These are phyloP conservation scores for Artemisia princeps DNA, from an alignment of 140 eudicot species.

Conservation along the genomic window DNA sequence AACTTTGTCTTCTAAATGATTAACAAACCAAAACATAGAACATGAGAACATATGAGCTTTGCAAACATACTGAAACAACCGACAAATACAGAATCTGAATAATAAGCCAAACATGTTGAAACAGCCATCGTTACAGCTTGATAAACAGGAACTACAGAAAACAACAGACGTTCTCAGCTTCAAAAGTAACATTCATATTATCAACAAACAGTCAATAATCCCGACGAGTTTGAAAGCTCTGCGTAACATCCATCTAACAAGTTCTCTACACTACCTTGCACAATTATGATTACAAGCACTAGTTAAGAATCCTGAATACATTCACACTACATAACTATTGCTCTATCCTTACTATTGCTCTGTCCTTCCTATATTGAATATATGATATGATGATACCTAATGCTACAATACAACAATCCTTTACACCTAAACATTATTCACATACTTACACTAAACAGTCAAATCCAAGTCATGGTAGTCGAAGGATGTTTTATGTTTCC, in stretches of 20 bases:
- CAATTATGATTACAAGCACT: slow-evolving; percentile 21
- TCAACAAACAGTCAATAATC: not conserved
- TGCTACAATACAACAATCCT: slow-evolving; percentile 23
- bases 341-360: slow-evolving; percentile 16
- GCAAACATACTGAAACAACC: no score
- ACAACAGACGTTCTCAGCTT: not conserved
- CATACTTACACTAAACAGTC: no score
- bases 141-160: not conserved
- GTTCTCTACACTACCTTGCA: slow-evolving; percentile 19
- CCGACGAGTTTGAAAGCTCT: slow-evolving; percentile 9
- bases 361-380: slow-evolving; percentile 19
- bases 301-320: slow-evolving; percentile 27
- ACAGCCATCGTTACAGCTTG: no score
- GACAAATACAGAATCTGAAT: no score
- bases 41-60: no score
- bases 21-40: no score
- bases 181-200: slow-evolving; percentile 1
- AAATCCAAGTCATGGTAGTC: not conserved
- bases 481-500: not conserved
- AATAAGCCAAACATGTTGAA: no score
- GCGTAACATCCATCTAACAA: slow-evolving; percentile 19
- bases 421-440: slow-evolving; percentile 21
- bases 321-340: slow-evolving; percentile 20
- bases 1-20: no score
- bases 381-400: not conserved